Evolutionary conservation across 1,284 basidiomycete species (phyloP).

Genomic region (Heterobasidion irregulare): DNA sequence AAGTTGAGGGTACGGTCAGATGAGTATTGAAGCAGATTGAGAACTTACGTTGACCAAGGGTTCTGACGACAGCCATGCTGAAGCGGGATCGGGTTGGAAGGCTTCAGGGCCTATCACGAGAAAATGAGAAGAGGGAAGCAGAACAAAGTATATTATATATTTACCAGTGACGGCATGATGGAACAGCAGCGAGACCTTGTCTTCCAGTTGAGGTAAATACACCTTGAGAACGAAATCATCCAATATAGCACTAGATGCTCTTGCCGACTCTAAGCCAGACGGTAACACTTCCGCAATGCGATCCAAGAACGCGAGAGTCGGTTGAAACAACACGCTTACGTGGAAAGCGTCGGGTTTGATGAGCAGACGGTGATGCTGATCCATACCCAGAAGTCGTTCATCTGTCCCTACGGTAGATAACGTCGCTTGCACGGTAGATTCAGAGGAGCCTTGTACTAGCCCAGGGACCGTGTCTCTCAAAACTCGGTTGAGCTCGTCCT

Average conservation of each 20-base stretch:
- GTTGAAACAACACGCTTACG: conserved; percentile 89
- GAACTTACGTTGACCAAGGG: conserved; percentile 71
- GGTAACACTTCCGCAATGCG: conserved; percentile 69
- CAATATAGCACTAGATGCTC: conserved; percentile 69
- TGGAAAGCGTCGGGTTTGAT: conserved; percentile 94
- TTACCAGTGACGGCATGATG: conserved; percentile 77
- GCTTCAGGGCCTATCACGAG: conserved; percentile 61
- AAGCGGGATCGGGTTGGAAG: conserved; percentile 71
- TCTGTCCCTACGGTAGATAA: conserved; percentile 56
- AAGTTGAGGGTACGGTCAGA: neutral
- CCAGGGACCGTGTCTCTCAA: conserved; percentile 92
- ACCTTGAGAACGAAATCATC: conserved; percentile 94
- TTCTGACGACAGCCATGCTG: conserved; percentile 50
- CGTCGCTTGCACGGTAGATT: conserved; percentile 54
- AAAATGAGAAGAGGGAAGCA: neutral
- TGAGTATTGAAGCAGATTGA: neutral
- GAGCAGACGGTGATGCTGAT: conserved; percentile 79
- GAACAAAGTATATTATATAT: neutral
- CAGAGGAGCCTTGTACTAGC: conserved; percentile 66
- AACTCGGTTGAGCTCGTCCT: conserved; percentile 80
- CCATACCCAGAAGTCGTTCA: conserved; percentile 61
- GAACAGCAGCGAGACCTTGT: conserved; percentile 86
- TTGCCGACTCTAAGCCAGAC: conserved; percentile 61
- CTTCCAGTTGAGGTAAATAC: conserved; percentile 92
- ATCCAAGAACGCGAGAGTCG: conserved; percentile 82